Evolutionary conservation across 2,329 filamentous ascomycete species (phyloP), one percentile per base, ranked within the genome.

Genomic region (Ophiostoma montium): DNA sequence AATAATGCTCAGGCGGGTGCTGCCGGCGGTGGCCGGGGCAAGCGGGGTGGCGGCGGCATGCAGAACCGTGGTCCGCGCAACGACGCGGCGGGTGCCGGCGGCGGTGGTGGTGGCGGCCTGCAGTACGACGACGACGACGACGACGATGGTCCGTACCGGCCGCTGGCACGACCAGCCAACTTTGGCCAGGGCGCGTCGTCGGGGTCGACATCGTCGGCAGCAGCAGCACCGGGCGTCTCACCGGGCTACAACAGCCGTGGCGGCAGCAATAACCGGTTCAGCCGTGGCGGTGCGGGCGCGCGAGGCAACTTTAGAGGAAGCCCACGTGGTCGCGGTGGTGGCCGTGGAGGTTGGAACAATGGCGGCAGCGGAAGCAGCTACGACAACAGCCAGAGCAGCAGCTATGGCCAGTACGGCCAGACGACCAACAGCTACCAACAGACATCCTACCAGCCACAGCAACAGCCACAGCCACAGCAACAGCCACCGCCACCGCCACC

Each of bases 91-190:
- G 32, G 45, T 54, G 51, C 41, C 54, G 53, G 61, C 46, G 61
- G 21, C 23, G 45, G 61, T 18, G 63, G 62, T 46, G 60, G 33
- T 11, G 41, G 61, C 19, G 72, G 71, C 32, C 67, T 84, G 36
- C 78, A 76, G 58, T 86, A 86, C 31, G 74, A 84, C 50, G 81
- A 87, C 49, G 74, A 84, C 50, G 81, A 87, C 49, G 73, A 75
- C 27, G 74, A 81, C 2, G 78, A 82, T 52, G 80, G 80, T 0
- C 77, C 78, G 1, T 90, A 90, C 61, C 82, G 78, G 54, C 82
- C 83, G 5, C 70, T 90, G 16, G 65, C 80, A 18, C 71, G 85
- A 16, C 85, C 85, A 1, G 70, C 74, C 16, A 80, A 80, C 45
- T 78, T 82, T 52, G 75, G 71, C 6, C 67, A 67, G 51, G 69